Conservation (phyloP, 495 filamentous ascomycete species). For the Lasiosphaeriaceae sp. region DNA sequence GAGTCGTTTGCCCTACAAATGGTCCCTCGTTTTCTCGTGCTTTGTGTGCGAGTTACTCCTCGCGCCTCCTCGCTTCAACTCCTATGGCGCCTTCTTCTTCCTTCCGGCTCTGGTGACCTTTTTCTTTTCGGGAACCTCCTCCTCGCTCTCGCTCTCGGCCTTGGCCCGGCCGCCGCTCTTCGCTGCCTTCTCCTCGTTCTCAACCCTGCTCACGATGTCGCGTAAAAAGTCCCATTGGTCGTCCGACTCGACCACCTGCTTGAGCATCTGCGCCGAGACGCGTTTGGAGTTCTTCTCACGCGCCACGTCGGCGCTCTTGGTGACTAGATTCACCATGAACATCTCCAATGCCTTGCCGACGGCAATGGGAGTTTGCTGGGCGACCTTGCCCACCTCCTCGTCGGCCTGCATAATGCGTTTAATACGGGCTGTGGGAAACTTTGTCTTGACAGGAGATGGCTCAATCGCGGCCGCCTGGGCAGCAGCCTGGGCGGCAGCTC, state of each 20-base stretch:
- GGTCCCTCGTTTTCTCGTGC: slow-evolving; percentile 1
- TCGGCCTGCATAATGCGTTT: slow-evolving; percentile 99
- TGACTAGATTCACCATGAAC: slow-evolving; percentile 93
- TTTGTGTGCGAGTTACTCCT: not conserved
- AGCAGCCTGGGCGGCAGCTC: slow-evolving; percentile 24
- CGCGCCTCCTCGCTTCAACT: not conserved
- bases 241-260: slow-evolving; percentile 78
- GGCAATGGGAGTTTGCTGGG: slow-evolving; percentile 91
- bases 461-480: slow-evolving; percentile 27
- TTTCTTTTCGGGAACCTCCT: slow-evolving; percentile 41
- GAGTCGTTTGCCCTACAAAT: slow-evolving; percentile 3
- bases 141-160: slow-evolving; percentile 43
- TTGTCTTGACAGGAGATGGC: slow-evolving; percentile 78
- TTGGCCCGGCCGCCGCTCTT: slow-evolving; percentile 18
- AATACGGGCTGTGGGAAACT: slow-evolving; percentile 95
- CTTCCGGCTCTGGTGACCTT: slow-evolving; percentile 41
- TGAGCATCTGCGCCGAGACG: slow-evolving; percentile 84
- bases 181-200: slow-evolving; percentile 54
- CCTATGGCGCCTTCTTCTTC: slow-evolving; percentile 40
- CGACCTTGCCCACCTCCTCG: slow-evolving; percentile 97
- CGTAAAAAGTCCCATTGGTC: slow-evolving; percentile 88
- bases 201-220: slow-evolving; percentile 86
- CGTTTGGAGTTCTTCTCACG: slow-evolving; percentile 78
- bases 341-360: slow-evolving; percentile 95
- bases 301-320: slow-evolving; percentile 79